These are phyloP conservation scores for Calonectria ilicicola DNA, from an alignment of 2,329 filamentous ascomycete species.

Conservation along the genomic window DNA sequence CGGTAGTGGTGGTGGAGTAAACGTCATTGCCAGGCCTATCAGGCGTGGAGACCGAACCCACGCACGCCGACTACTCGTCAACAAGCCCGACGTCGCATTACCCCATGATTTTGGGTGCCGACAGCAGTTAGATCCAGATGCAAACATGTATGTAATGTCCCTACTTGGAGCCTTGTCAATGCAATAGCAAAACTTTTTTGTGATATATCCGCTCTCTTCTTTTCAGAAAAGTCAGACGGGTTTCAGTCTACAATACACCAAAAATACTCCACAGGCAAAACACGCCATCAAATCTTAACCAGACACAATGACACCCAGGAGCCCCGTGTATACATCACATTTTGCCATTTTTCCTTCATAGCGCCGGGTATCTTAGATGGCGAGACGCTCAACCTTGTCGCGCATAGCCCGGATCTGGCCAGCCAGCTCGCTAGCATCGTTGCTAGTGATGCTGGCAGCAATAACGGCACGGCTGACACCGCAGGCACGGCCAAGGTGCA, in stretches of 20 bases:
- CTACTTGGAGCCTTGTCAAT: background rate
- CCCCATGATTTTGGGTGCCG: background rate
- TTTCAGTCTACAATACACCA: slow-evolving; percentile 33
- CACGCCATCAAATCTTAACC: slow-evolving; percentile 26
- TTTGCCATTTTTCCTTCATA: slow-evolving; percentile 28
- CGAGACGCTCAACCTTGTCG: slow-evolving; percentile 95
- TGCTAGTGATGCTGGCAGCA: slow-evolving; percentile 87
- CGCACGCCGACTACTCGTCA: slow-evolving; percentile 21
- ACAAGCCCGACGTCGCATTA: slow-evolving; percentile 38
- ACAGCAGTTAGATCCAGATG: background rate
- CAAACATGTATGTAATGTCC: background rate
- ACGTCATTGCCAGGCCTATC: slow-evolving; percentile 39
- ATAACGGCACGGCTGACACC: slow-evolving; percentile 92
- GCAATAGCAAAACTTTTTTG: slow-evolving; percentile 10
- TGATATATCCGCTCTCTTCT: slow-evolving; percentile 34
- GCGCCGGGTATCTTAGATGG: slow-evolving; percentile 74
- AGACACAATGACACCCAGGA: slow-evolving; percentile 25
- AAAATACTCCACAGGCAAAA: slow-evolving; percentile 10
- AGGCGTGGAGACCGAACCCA: slow-evolving; percentile 25
- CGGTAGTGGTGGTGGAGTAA: slow-evolving; percentile 39
- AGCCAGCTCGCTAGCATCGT: slow-evolving; percentile 89
- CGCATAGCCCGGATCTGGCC: slow-evolving; percentile 89
- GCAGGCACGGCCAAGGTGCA: slow-evolving; percentile 87
- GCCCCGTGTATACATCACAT: slow-evolving; percentile 8
- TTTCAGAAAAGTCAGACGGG: slow-evolving; percentile 23